A percentile compares a stretch with the other conserved stretches of the same genome.
These are phyloP conservation scores for Termitomyces eurrhizus DNA, from an alignment of 768 basidiomycete genomes.

Conservation along the genomic window DNA sequence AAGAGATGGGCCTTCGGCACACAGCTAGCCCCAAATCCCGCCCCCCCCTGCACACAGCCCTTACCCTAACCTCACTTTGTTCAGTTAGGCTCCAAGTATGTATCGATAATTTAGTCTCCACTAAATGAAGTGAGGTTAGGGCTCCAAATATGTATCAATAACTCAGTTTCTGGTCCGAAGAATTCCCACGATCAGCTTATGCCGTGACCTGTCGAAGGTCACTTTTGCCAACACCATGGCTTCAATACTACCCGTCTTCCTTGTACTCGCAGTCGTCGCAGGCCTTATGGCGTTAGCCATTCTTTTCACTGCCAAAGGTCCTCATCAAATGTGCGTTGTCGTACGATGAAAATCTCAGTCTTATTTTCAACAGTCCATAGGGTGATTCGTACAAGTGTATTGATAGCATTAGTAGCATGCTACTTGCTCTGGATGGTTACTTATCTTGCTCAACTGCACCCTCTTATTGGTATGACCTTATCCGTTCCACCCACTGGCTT, in stretches of 20 bases:
- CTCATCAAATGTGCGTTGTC: conserved; percentile 78
- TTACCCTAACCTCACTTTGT: too few species aligned
- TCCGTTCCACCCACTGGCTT: neutral
- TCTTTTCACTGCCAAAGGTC: conserved; percentile 78
- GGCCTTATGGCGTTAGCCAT: conserved; percentile 63
- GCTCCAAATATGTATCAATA: too few species aligned
- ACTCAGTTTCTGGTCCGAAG: too few species aligned
- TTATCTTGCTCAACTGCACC: conserved; percentile 93
- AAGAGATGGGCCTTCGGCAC: too few species aligned
- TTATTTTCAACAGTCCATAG: conserved; percentile 36
- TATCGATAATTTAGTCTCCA: too few species aligned
- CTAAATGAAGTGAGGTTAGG: too few species aligned
- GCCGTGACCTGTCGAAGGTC: neutral
- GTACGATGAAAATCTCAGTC: neutral
- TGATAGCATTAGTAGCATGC: conserved; percentile 77
- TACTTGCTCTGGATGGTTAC: conserved; percentile 98
- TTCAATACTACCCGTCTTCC: conserved; percentile 63
- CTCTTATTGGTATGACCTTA: conserved; percentile 62
- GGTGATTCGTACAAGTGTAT: conserved; percentile 73
- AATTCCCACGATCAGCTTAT: conserved; percentile 6
- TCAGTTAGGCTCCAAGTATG: too few species aligned
- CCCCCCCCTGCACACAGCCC: too few species aligned
- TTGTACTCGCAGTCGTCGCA: conserved; percentile 61
- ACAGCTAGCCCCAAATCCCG: too few species aligned
- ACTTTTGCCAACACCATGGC: conserved; percentile 44